These are phyloP conservation scores for Penicillium turbatum DNA, from an alignment of 495 filamentous ascomycete genomes.

Conservation along the genomic window DNA sequence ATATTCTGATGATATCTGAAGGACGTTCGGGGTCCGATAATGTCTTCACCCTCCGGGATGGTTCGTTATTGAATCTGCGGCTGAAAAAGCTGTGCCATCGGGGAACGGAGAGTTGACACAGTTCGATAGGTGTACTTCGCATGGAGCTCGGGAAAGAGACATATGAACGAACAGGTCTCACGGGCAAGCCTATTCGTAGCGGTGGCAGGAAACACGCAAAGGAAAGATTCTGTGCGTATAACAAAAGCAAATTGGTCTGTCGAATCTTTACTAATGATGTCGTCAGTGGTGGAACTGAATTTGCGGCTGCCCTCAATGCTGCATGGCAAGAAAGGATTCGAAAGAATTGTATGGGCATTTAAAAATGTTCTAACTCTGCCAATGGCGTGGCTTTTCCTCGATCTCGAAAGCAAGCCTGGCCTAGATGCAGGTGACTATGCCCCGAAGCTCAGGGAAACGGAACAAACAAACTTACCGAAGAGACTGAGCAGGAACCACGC, in stretches of 20 bases:
- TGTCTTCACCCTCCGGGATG: slow-evolving; percentile 68
- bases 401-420: slow-evolving; percentile 39
- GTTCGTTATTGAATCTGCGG: slow-evolving; percentile 32
- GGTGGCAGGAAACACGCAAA: slow-evolving; percentile 58
- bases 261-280: slow-evolving; percentile 1
- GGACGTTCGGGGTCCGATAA: slow-evolving; percentile 77
- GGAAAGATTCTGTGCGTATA: slow-evolving; percentile 50
- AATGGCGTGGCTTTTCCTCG: slow-evolving; percentile 77
- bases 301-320: slow-evolving; percentile 77
- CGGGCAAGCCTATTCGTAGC: slow-evolving; percentile 63
- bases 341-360: slow-evolving; percentile 78
- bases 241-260: background rate
- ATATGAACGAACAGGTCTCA: slow-evolving; percentile 80
- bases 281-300: slow-evolving; percentile 72
- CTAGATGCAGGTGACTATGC: slow-evolving; percentile 25
- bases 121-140: slow-evolving; percentile 56
- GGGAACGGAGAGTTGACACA: background rate
- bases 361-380: slow-evolving; percentile 72
- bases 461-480: background rate
- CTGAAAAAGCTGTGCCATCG: background rate
- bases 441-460: background rate
- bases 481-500: slow-evolving; percentile 30
- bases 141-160: slow-evolving; percentile 78
- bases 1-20: slow-evolving; percentile 87
- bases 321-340: slow-evolving; percentile 87